Base-by-base conservation (phyloP, 495 filamentous ascomycete genomes). In the Clavariopsis aquatica region DNA sequence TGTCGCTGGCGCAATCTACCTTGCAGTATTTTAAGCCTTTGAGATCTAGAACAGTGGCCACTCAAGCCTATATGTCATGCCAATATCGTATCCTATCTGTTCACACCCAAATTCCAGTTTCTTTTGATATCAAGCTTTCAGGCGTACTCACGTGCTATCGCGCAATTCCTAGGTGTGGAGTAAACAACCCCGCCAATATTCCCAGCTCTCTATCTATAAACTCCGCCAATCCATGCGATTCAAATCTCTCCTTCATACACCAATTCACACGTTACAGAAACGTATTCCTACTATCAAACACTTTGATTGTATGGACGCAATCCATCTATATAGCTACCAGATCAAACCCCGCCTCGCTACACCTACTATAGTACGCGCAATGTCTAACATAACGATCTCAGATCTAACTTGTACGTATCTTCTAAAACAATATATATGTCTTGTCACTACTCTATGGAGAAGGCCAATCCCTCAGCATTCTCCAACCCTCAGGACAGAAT, bases 241-340 rank as follows among this genome's bases (percentile, higher is more conserved):
- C 56, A 38, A n/a, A n/a, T n/a, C 26, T 45, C 29, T 29, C 59
- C 59, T 43, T 15, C 49, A 31, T 22, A n/a, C 22, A 31, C 53
- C 43, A 8, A 4, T 31, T 17, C 10, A 8, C 24, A 29, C 2
- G 26, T 17, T 31, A 19, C 10, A 2, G n/a, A 41, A 20, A 23
- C 31, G 13, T 23, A 56, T 41, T 6, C 13, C 31, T 36, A 23
- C 20, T 17, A 34, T 3, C n/a, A 29, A 28, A 9, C 49, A 19
- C 17, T n/a, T 3, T 31, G 9, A 45, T 31, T 34, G 62, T 45
- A 69, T 65, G 55, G 52, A 69, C 62, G 61, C 57, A 17, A 29
- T 38, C 49, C 55, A n/a, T 29, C 62, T 61, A 62, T 62, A 69
- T 36, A 20, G 62, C 55, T 27, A 65, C 66, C 62, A 69, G 60